Percentiles rank a stretch among this genome's conserved stretches.
phyloP scores from a whole-genome alignment of 345 rosid genomes.

The Euphorbia pulcherrima region DNA sequence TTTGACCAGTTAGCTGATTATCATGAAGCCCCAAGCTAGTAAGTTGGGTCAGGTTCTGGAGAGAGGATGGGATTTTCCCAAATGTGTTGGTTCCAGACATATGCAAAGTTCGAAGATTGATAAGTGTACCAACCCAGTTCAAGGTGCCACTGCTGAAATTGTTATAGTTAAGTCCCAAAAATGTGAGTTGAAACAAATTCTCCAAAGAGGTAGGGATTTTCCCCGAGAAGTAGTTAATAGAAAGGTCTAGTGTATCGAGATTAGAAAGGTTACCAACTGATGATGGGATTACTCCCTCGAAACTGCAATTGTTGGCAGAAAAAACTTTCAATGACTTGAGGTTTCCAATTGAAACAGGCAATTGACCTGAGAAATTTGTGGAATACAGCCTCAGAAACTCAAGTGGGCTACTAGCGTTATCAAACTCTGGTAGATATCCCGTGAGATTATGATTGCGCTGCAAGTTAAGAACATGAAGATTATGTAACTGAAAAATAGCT shows the following conservation, averaged over 20 bases:
- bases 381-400: not conserved
- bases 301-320: not conserved
- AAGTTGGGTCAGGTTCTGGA: not conserved
- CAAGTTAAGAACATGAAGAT: not conserved
- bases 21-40: not conserved
- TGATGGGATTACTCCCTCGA: constrained; percentile 7
- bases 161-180: not conserved
- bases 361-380: not conserved
- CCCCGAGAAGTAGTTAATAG: not conserved
- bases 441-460: not conserved
- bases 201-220: not conserved
- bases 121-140: not conserved
- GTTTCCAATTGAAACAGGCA: not conserved
- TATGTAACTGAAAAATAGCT: not conserved
- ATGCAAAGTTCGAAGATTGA: no score
- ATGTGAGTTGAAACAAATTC: not conserved
- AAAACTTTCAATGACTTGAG: not conserved
- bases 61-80: no score
- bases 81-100: no score
- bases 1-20: not conserved
- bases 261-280: constrained; percentile 15
- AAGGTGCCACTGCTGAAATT: not conserved
- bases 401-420: not conserved
- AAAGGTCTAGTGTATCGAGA: not conserved
- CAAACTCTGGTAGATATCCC: constrained; percentile 17